These are phyloP conservation scores for Arabidopsis arenosa DNA, from an alignment of 345 rosid genomes.

Conservation along the genomic window DNA sequence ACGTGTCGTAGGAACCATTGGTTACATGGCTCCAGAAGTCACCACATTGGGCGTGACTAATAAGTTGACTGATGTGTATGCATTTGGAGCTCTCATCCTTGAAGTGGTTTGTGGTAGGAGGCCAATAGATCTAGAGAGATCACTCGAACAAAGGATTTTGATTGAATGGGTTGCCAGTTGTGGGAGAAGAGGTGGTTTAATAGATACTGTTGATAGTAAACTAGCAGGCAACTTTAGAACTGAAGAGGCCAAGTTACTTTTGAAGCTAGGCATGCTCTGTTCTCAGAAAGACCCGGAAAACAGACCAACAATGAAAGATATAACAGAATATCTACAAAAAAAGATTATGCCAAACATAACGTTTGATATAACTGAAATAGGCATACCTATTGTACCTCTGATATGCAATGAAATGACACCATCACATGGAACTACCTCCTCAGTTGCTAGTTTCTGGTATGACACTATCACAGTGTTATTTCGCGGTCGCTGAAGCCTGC, in stretches of 20 bases:
- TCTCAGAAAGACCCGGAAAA: neutral
- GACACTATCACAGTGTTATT: constrained; percentile 8
- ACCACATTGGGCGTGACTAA: neutral
- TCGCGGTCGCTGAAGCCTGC: neutral
- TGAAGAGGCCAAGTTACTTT: neutral
- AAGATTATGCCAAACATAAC: neutral
- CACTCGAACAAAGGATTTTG: neutral
- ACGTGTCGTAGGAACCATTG: constrained; percentile 6
- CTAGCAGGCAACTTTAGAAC: neutral
- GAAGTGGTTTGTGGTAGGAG: neutral
- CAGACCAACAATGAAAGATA: constrained; percentile 6
- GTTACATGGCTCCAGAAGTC: constrained; percentile 4
- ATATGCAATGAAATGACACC: neutral
- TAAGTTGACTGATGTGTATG: constrained; percentile 4
- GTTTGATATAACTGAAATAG: neutral
- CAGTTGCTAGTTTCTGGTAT: neutral
- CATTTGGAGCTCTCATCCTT: neutral
- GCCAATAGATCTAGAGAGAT: neutral
- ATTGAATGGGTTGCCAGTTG: neutral
- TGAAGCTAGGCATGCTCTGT: neutral
- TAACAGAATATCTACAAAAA: neutral
- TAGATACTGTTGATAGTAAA: neutral
- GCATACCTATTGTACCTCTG: neutral
- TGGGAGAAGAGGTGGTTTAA: neutral
- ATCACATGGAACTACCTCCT: neutral